Percentiles rank a stretch among this genome's conserved stretches.
These are phyloP conservation scores for Anisodus acutangulus DNA, from an alignment of 257 asterid species.

Conservation along the genomic window DNA sequence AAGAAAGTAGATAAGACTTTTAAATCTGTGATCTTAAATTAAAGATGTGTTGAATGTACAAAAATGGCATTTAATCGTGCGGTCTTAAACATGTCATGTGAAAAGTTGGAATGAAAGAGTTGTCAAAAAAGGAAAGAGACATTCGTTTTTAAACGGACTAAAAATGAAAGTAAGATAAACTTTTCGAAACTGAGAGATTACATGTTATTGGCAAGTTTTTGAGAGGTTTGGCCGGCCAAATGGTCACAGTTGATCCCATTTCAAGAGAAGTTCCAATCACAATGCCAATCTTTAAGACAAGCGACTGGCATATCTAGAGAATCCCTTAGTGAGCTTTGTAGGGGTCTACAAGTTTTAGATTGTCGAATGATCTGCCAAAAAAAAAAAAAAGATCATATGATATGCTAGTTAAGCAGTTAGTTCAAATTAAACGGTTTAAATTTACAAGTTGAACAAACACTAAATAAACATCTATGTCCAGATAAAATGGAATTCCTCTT, in stretches of 20 bases:
- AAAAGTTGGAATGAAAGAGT: too few relatives aligned
- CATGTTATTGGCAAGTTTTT: slow-evolving; percentile 40
- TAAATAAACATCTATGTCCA: neutral
- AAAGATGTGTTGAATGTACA: too few relatives aligned
- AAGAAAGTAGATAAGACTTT: too few relatives aligned
- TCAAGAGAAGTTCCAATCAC: too few relatives aligned
- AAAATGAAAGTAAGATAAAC: too few relatives aligned
- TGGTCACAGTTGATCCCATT: slow-evolving; percentile 43
- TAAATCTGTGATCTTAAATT: too few relatives aligned
- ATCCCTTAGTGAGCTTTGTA: slow-evolving; percentile 35
- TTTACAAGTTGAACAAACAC: neutral
- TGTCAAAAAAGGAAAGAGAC: too few relatives aligned
- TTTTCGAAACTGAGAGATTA: neutral
- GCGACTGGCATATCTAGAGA: slow-evolving; percentile 29
- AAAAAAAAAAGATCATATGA: neutral
- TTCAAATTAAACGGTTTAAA: neutral
- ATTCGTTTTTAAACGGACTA: too few relatives aligned
- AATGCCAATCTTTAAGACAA: too few relatives aligned
- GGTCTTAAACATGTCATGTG: too few relatives aligned
- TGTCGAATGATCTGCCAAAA: slow-evolving; percentile 34
- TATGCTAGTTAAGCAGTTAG: neutral
- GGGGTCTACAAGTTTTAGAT: slow-evolving; percentile 40
- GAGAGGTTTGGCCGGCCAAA: slow-evolving; percentile 33
- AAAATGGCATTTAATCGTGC: too few relatives aligned
- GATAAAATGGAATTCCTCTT: neutral